Percentiles rank a stretch among this genome's conserved stretches.
These are phyloP conservation scores for Russula lepida DNA, from an alignment of 768 basidiomycete genomes.

Conservation along the genomic window DNA sequence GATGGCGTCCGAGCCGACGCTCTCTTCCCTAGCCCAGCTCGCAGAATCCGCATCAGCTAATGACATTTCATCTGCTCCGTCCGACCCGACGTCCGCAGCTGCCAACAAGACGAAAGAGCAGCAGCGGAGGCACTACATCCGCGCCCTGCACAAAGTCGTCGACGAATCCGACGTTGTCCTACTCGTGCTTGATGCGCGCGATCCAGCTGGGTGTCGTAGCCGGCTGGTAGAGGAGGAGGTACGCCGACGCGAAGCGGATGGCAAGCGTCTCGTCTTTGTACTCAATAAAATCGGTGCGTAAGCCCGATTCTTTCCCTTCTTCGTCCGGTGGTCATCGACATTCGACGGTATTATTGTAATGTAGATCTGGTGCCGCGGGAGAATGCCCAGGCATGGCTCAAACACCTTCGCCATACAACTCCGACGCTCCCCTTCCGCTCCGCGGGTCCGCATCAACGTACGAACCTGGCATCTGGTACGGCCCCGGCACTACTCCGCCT, in stretches of 20 bases:
- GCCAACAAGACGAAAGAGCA: constrained; percentile 63
- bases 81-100: constrained; percentile 21
- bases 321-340: background rate
- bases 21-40: constrained; percentile 49
- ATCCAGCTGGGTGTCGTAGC: constrained; percentile 91
- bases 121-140: constrained; percentile 62
- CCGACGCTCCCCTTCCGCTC: constrained; percentile 91
- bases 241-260: constrained; percentile 70
- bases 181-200: constrained; percentile 85
- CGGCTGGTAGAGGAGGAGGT: constrained; percentile 93
- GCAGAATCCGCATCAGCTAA: constrained; percentile 31
- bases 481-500: constrained; percentile 72
- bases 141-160: constrained; percentile 83
- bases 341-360: background rate
- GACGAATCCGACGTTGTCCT: constrained; percentile 89
- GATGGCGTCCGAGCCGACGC: constrained; percentile 69
- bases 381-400: constrained; percentile 86
- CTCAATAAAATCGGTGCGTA: constrained; percentile 91
- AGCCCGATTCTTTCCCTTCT: background rate
- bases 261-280: constrained; percentile 89
- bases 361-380: constrained; percentile 82
- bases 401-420: constrained; percentile 83
- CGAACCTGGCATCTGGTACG: constrained; percentile 71
- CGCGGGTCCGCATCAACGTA: constrained; percentile 64
- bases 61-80: constrained; percentile 31